phyloP scores from a whole-genome alignment of 805 yeast species.

The Starmerella scarabaei region DNA sequence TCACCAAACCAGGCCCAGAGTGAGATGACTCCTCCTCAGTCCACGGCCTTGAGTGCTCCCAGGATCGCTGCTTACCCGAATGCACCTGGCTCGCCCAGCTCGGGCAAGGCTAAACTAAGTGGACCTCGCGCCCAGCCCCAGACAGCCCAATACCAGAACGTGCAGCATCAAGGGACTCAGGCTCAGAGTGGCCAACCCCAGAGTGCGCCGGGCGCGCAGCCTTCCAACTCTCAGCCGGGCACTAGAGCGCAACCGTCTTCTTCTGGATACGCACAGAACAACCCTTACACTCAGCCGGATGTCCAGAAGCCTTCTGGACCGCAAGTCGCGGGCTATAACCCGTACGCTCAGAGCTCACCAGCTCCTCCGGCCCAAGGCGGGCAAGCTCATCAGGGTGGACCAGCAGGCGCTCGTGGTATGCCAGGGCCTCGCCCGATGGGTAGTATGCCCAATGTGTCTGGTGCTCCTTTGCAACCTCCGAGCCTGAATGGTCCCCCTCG shows the following conservation, averaged over 20 bases:
- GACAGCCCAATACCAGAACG: not conserved
- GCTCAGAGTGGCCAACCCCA: not conserved
- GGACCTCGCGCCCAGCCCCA: slow-evolving; percentile 16
- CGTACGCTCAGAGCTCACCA: not conserved
- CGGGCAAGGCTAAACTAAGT: slow-evolving; percentile 3
- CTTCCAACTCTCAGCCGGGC: too few species aligned
- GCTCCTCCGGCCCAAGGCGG: not conserved
- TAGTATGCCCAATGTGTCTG: too few species aligned
- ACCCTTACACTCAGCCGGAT: too few species aligned
- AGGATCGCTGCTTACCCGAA: slow-evolving; percentile 10
- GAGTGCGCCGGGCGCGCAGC: not conserved
- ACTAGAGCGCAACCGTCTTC: too few species aligned
- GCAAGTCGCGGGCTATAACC: too few species aligned
- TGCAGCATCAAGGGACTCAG: not conserved
- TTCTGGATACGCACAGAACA: too few species aligned
- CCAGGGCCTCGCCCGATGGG: not conserved
- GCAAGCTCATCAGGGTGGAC: not conserved
- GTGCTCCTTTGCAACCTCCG: not conserved
- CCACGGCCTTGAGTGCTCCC: slow-evolving; percentile 10
- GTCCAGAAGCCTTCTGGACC: too few species aligned
- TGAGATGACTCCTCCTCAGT: slow-evolving; percentile 5
- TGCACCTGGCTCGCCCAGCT: slow-evolving; percentile 13
- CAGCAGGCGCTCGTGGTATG: too few species aligned
- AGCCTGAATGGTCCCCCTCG: slow-evolving; percentile 1
- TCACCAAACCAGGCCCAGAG: not conserved